Evolutionary conservation across 148 eudicot species (phyloP).

Genomic region (Cornus florida): DNA sequence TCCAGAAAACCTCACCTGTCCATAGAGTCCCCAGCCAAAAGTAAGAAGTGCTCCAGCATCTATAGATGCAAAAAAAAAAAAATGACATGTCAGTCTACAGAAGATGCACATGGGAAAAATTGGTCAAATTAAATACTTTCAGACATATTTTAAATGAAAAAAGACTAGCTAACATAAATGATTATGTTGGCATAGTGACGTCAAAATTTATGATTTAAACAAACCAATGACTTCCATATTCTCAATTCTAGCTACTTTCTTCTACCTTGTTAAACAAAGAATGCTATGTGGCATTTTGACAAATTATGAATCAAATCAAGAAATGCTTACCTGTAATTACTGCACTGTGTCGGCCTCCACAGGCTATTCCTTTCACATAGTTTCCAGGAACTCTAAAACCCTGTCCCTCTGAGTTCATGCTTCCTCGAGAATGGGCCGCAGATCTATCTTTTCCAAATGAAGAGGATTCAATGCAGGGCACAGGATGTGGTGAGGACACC

Average conservation of each 20-base stretch:
- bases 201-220: neutral
- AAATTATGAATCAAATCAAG: neutral
- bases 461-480: constrained; percentile 80
- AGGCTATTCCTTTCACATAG: constrained; percentile 81
- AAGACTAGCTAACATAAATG: neutral
- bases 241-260: neutral
- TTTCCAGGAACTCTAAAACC: constrained; percentile 73
- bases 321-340: constrained; percentile 71
- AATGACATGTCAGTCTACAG: neutral
- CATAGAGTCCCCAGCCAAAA: constrained; percentile 98
- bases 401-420: constrained; percentile 50
- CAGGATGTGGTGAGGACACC: constrained; percentile 95
- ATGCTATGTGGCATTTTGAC: neutral
- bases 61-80: constrained; percentile 25
- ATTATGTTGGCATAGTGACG: neutral
- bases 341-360: constrained; percentile 99
- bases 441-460: constrained; percentile 55
- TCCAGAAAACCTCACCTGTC: constrained; percentile 60
- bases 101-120: neutral
- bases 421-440: constrained; percentile 41
- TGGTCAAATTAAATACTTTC: neutral
- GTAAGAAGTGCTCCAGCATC: constrained; percentile 95
- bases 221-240: neutral
- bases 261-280: neutral
- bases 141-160: neutral